These are phyloP conservation scores for Teunomyces funiuensis DNA, from an alignment of 805 yeast species.

Conservation along the genomic window DNA sequence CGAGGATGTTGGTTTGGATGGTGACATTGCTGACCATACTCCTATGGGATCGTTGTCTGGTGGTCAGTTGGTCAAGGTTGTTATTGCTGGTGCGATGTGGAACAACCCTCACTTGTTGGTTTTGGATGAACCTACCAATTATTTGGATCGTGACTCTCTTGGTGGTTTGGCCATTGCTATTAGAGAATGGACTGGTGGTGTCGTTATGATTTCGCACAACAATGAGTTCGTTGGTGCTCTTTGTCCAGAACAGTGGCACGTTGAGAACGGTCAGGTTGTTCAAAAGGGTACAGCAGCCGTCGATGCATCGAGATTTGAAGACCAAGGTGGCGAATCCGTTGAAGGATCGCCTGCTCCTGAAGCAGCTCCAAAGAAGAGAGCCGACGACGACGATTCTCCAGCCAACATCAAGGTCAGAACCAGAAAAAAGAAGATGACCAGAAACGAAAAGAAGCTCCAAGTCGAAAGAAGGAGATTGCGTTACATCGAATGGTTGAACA, in stretches of 20 bases:
- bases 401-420: constrained; percentile 91
- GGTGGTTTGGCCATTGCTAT: constrained; percentile 98
- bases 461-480: constrained; percentile 93
- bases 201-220: constrained; percentile 97
- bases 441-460: constrained; percentile 91
- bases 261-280: constrained; percentile 86
- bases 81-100: constrained; percentile 99
- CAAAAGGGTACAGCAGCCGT: constrained; percentile 78
- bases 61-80: constrained; percentile 97
- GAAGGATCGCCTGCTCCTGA: constrained; percentile 41
- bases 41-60: constrained; percentile 96
- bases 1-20: constrained; percentile 95
- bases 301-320: constrained; percentile 80
- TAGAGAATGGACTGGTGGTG: constrained; percentile 98
- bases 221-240: constrained; percentile 95
- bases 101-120: constrained; percentile 96
- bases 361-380: constrained; percentile 41
- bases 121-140: constrained; percentile 97
- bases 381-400: constrained; percentile 83
- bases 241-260: constrained; percentile 98
- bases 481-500: constrained; percentile 89
- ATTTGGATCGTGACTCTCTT: constrained; percentile 94
- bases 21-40: constrained; percentile 97
- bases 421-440: constrained; percentile 95
- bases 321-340: constrained; percentile 57